Percentiles rank a stretch among this genome's conserved stretches.
phyloP scores from a whole-genome alignment of 2,329 filamentous ascomycete genomes.

The Colletotrichum tofieldiae region DNA sequence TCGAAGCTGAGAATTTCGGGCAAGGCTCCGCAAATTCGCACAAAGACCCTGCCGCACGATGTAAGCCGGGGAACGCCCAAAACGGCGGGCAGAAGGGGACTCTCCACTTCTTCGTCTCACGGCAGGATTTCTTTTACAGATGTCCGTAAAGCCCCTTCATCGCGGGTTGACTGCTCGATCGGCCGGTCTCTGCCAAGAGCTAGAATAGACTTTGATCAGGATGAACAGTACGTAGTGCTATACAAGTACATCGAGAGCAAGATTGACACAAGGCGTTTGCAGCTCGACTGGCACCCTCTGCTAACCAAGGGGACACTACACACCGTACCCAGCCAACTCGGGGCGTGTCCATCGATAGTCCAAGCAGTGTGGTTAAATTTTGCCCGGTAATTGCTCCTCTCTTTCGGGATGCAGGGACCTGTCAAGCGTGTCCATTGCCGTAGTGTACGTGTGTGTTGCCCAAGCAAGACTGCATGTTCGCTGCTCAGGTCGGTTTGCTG shows the following conservation, averaged over 20 bases:
- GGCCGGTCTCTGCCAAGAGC: not conserved
- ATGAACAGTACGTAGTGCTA: not conserved
- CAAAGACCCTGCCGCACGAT: conserved; percentile 5
- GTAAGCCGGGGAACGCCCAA: conserved; percentile 17
- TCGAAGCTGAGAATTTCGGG: not conserved
- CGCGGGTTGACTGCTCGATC: conserved; percentile 31
- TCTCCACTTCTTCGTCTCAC: not conserved
- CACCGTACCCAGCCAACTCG: not conserved
- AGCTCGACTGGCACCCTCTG: conserved; percentile 3
- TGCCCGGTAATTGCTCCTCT: conserved; percentile 1
- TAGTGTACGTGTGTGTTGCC: not conserved
- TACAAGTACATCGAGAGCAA: not conserved
- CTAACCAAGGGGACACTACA: not conserved
- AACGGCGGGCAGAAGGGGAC: not conserved
- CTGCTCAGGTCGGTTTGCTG: not conserved
- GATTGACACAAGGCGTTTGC: conserved; percentile 12
- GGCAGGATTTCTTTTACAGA: not conserved
- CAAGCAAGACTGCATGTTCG: not conserved
- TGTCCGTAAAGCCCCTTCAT: conserved; percentile 16
- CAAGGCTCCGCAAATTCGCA: conserved; percentile 17
- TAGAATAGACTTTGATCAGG: not conserved
- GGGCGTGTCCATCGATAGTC: not conserved
- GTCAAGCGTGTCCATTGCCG: conserved; percentile 3
- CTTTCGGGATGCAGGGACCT: conserved; percentile 19
- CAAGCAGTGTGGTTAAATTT: not conserved